A percentile compares a stretch with the other conserved stretches of the same genome.
Evolutionary conservation across 345 rosid genomes (phyloP).

Genomic region (Fremontodendron californicum): DNA sequence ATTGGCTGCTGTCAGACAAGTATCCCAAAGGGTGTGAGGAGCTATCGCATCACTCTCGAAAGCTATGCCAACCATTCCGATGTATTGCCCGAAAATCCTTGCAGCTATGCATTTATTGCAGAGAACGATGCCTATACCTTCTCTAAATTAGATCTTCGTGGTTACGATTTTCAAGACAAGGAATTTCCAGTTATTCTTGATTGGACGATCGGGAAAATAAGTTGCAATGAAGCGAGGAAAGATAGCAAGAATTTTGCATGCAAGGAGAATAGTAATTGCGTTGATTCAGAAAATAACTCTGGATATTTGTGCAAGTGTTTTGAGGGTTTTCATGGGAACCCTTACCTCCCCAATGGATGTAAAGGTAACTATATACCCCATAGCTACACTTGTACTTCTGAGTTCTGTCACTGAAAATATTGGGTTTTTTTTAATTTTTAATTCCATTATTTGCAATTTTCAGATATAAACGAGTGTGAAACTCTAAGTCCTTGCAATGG

Average conservation of each 20-base stretch:
- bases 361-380: neutral
- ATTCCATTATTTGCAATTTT: neutral
- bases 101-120: conserved; percentile 10
- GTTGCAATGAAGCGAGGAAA: neutral
- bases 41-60: fast-evolving
- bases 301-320: conserved; percentile 16
- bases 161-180: neutral
- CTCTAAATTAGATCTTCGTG: neutral
- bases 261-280: conserved; percentile 1
- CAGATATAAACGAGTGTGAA: conserved; percentile 20
- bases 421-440: neutral
- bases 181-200: neutral
- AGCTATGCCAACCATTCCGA: neutral
- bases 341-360: conserved; percentile 15
- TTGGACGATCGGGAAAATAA: neutral
- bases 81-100: neutral
- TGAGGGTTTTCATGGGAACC: conserved; percentile 14
- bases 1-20: neutral
- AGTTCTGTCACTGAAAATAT: neutral
- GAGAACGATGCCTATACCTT: neutral
- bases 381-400: no score
- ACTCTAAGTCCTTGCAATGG: neutral
- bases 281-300: neutral
- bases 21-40: neutral
- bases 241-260: neutral